Conservation (phyloP, 495 filamentous ascomycete species). For the Glutinoglossum americanum region DNA sequence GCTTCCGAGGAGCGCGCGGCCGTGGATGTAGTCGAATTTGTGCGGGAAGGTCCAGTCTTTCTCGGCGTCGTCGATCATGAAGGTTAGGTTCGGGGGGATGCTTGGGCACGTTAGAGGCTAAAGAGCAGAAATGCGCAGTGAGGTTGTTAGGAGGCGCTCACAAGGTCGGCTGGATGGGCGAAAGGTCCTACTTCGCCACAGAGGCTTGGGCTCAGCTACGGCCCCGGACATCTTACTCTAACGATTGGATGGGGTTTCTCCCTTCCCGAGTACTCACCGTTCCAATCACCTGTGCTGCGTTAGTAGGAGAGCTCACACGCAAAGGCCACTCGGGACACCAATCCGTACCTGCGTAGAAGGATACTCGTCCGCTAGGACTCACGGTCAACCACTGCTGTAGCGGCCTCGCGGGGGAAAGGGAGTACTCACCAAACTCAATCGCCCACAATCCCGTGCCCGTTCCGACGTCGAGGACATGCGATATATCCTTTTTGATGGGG, state of each 20-base stretch:
- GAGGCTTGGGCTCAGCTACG: neutral
- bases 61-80: conserved; percentile 5
- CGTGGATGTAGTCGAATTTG: conserved; percentile 40
- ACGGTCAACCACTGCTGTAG: too few species aligned
- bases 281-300: too few species aligned
- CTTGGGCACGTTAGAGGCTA: neutral
- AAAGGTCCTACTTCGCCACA: too few species aligned
- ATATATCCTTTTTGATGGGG: conserved; percentile 30
- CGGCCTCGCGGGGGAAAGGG: too few species aligned
- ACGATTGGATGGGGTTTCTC: too few species aligned
- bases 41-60: conserved; percentile 7
- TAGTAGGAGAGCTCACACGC: too few species aligned
- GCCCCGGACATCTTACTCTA: too few species aligned
- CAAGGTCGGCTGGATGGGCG: too few species aligned
- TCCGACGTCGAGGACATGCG: conserved; percentile 45
- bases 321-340: too few species aligned
- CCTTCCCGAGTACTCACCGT: too few species aligned
- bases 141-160: neutral
- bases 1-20: conserved; percentile 31
- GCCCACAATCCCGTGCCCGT: conserved; percentile 31
- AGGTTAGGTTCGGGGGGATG: conserved; percentile 4
- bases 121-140: neutral
- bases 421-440: conserved; percentile 9
- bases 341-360: too few species aligned
- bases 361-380: too few species aligned